Evolutionary conservation across 352 stramenopile genomes (phyloP).

Genomic region (Plasmopara muralis): DNA sequence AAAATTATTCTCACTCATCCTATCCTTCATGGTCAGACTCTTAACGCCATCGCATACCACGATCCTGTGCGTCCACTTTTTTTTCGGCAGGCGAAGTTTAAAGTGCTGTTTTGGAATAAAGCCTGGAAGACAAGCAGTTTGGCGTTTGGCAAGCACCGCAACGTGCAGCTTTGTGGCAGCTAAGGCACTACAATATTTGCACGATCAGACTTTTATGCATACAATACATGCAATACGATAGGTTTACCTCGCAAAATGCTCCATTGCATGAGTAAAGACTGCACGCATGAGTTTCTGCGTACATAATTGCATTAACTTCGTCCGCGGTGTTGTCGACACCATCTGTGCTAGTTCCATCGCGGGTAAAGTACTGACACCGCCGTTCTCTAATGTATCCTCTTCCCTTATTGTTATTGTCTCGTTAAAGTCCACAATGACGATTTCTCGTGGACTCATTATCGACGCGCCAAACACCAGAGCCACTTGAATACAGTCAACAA

Average conservation of each 20-base stretch:
- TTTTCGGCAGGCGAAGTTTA: slow-evolving; percentile 42
- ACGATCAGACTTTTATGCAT: slow-evolving; percentile 1
- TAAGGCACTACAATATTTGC: slow-evolving; percentile 25
- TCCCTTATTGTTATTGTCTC: neutral
- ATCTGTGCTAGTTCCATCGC: slow-evolving; percentile 1
- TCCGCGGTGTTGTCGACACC: slow-evolving; percentile 10
- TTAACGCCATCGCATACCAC: slow-evolving; percentile 13
- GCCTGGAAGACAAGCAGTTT: slow-evolving; percentile 24
- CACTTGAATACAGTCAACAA: slow-evolving; percentile 28
- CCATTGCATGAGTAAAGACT: slow-evolving; percentile 30
- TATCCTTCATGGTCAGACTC: neutral
- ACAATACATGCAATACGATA: neutral
- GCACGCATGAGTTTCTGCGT: slow-evolving; percentile 56
- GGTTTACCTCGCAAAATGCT: slow-evolving; percentile 33
- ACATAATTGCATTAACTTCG: slow-evolving; percentile 40
- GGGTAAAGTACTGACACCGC: slow-evolving; percentile 2
- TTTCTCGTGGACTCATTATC: slow-evolving; percentile 45
- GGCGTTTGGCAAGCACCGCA: slow-evolving; percentile 34
- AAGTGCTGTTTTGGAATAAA: slow-evolving; percentile 63
- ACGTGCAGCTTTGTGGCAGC: slow-evolving; percentile 48
- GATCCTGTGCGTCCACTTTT: slow-evolving; percentile 25
- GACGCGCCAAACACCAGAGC: slow-evolving; percentile 53
- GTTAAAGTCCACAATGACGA: slow-evolving; percentile 44
- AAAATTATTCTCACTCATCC: neutral
- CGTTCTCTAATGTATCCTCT: neutral